phyloP scores from a whole-genome alignment of 148 eudicot species.

The Cornus florida region DNA sequence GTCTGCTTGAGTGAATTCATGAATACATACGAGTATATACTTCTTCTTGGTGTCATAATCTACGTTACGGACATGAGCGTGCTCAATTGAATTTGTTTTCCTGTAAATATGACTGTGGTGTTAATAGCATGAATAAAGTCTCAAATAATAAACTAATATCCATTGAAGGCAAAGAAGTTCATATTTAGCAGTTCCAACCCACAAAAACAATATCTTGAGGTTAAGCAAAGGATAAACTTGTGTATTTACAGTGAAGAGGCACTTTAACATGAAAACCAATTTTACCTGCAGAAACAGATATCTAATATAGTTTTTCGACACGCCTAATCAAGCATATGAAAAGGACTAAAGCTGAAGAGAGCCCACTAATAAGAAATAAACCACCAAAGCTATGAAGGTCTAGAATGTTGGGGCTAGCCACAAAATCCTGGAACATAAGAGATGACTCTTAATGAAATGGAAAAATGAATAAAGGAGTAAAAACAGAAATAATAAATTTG shows the following conservation, averaged over 20 bases:
- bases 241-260: neutral
- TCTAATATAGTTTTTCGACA: too few relatives aligned
- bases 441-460: neutral
- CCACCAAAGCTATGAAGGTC: too few relatives aligned
- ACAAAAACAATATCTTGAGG: neutral
- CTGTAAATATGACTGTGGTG: slow-evolving; percentile 44
- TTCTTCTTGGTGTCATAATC: slow-evolving; percentile 78
- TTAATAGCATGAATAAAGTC: slow-evolving; percentile 17
- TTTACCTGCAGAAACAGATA: too few relatives aligned
- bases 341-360: too few relatives aligned
- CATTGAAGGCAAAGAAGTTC: neutral
- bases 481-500: neutral
- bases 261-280: too few relatives aligned
- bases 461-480: neutral
- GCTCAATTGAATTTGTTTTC: slow-evolving; percentile 81
- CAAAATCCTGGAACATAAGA: too few relatives aligned
- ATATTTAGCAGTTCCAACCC: slow-evolving; percentile 6
- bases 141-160: slow-evolving; percentile 16
- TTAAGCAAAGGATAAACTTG: neutral
- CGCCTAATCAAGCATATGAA: too few relatives aligned
- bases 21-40: slow-evolving; percentile 62
- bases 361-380: too few relatives aligned
- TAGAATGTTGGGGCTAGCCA: too few relatives aligned
- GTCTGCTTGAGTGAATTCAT: neutral
- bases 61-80: slow-evolving; percentile 68